phyloP scores from a whole-genome alignment of 805 yeast species.

The Metschnikowia colocasiae region DNA sequence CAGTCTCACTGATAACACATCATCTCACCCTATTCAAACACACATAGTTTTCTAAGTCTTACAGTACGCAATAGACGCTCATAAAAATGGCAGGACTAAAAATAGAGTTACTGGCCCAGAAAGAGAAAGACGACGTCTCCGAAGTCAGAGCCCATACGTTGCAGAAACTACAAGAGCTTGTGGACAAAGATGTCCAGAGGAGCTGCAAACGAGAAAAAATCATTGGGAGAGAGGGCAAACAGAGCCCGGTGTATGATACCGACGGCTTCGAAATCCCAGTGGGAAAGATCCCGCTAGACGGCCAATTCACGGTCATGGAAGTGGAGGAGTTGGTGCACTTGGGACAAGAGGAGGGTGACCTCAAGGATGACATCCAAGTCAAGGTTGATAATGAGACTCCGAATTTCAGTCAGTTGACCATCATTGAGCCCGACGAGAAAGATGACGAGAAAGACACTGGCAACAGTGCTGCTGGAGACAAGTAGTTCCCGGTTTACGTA shows the following conservation, averaged over 20 bases:
- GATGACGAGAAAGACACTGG: not conserved
- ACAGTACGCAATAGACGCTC: not conserved
- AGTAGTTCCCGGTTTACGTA: not conserved
- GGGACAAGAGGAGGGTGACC: constrained; percentile 30
- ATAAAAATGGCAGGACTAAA: constrained; percentile 12
- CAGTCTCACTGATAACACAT: not conserved
- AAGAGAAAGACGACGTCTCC: constrained; percentile 10
- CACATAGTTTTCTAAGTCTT: too few relatives aligned
- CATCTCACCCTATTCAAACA: not conserved
- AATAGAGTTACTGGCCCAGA: constrained; percentile 29
- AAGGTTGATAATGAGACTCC: constrained; percentile 23
- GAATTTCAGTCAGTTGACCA: constrained; percentile 31
- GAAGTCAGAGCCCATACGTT: constrained; percentile 18
- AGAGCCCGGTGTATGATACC: constrained; percentile 20
- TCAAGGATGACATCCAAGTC: constrained; percentile 25
- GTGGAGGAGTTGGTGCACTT: constrained; percentile 28
- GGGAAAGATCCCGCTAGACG: constrained; percentile 39
- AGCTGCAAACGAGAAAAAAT: not conserved
- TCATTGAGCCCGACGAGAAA: constrained; percentile 17
- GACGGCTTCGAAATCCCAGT: constrained; percentile 37
- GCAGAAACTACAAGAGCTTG: constrained; percentile 26
- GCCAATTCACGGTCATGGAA: constrained; percentile 37
- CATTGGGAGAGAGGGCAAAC: constrained; percentile 3
- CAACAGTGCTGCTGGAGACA: not conserved
- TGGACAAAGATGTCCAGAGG: constrained; percentile 19